Base-by-base conservation (phyloP, 192 early-diverging fungal species). In the Backusella macrospora region DNA sequence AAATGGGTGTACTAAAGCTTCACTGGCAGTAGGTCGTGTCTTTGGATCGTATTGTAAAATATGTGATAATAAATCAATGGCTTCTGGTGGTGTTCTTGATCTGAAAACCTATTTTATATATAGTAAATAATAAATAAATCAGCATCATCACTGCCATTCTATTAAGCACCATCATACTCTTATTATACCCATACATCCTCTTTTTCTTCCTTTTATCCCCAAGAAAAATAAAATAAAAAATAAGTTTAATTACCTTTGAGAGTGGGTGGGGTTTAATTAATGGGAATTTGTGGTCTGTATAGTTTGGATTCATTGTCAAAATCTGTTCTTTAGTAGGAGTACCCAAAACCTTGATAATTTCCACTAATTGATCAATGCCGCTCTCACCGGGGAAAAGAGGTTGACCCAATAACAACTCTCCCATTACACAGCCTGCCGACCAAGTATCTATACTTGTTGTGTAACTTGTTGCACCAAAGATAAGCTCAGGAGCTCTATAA, bases 281-380 rank as follows among this genome's bases (percentile, higher is more conserved):
- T 78, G 96, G 96, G 80, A 98, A 98, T 72, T 94, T 94, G 86
- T 98, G 96, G 71, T 96, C 95, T 78, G 93, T 95, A 82, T 98
- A 98, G 85, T 96, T 95, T 42, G 92, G 94, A 83, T 98, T 98
- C 96, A 98, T 97, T 18, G 90, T 90, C 80, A 91, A 92, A 76
- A 98, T 95, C 82, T 98, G 96, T 65, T 98, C 96, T 65, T 90
- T 86, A 44, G 93, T 94, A 40, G 96, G 96, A 37, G 96, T 98
- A 67, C 96, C 96, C 26, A 98, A 87, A 16, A 97, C 92, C 84
- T 98, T 98, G 86, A 98, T 98, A 76, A 98, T 98, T 84, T 98
- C 96, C 18, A 98, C 97, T 29, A 98, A 86, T 77, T 98, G 97
- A 79, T 98, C 97, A 38, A 98, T 96, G 55, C 96, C 95, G 52